A percentile compares a stretch with the other conserved stretches of the same genome.
Conservation (phyloP, 179 eudicot genomes). For the Spergularia azorica region DNA sequence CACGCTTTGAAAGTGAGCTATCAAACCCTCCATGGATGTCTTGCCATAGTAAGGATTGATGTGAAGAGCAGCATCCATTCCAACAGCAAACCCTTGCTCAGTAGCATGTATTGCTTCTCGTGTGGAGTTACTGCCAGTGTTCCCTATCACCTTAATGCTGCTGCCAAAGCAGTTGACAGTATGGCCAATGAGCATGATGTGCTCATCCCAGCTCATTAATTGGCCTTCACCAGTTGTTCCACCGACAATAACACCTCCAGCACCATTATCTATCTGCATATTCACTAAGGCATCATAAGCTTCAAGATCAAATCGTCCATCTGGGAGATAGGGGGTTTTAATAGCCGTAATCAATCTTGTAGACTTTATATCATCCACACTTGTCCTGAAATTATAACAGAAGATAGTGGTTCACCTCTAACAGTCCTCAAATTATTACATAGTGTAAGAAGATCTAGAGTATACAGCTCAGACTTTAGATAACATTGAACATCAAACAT, state of each 20-base stretch:
- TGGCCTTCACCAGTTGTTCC: constrained; percentile 97
- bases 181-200: constrained; percentile 91
- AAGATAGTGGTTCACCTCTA: neutral
- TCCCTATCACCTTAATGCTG: constrained; percentile 74
- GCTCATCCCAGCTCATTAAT: constrained; percentile 94
- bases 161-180: constrained; percentile 86
- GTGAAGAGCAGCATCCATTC: constrained; percentile 97
- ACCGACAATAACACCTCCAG: constrained; percentile 79
- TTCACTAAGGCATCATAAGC: constrained; percentile 81
- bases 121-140: constrained; percentile 90
- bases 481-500: neutral
- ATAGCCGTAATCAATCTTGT: constrained; percentile 77
- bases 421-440: neutral
- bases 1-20: constrained; percentile 70
- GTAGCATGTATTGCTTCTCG: constrained; percentile 91
- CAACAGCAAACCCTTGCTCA: constrained; percentile 91
- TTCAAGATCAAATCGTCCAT: constrained; percentile 91
- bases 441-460: neutral
- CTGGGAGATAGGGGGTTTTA: constrained; percentile 89
- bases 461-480: neutral
- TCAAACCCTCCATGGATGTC: constrained; percentile 74
- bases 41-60: constrained; percentile 93
- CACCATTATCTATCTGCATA: constrained; percentile 76
- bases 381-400: constrained; percentile 55
- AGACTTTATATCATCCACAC: constrained; percentile 74